Percentiles rank a stretch among this genome's conserved stretches.
Evolutionary conservation across 805 yeast genomes (phyloP).

Genomic region (Pichia manshurica): DNA sequence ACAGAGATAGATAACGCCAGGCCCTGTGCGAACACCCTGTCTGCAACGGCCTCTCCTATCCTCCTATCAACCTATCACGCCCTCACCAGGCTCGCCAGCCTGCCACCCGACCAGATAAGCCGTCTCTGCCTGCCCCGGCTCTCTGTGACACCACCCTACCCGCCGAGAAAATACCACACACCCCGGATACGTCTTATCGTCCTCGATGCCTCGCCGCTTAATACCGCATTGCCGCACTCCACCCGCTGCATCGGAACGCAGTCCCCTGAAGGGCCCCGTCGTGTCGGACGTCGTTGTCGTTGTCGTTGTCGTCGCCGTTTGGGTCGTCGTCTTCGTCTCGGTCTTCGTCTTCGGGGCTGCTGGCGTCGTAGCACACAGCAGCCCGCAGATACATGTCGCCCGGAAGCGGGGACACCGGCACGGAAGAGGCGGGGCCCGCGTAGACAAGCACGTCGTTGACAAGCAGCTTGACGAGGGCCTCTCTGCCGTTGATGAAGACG

Average conservation of each 20-base stretch:
- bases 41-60: too few species aligned
- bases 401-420: neutral
- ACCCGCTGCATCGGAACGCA: conserved; percentile 2
- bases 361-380: neutral
- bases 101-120: too few species aligned
- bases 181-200: neutral
- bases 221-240: conserved; percentile 8
- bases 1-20: too few species aligned
- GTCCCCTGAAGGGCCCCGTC: too few species aligned
- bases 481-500: neutral
- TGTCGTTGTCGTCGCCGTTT: too few species aligned
- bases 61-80: too few species aligned
- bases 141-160: neutral
- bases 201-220: conserved; percentile 1
- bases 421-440: neutral
- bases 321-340: too few species aligned
- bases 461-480: neutral
- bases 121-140: neutral
- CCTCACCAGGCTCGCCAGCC: too few species aligned
- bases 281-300: too few species aligned
- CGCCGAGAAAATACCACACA: conserved; percentile 7
- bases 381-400: neutral
- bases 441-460: conserved; percentile 1
- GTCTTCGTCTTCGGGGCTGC: too few species aligned
- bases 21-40: too few species aligned